Evolutionary conservation across 2,329 filamentous ascomycete genomes (phyloP).

Genomic region (Nemania diffusa): DNA sequence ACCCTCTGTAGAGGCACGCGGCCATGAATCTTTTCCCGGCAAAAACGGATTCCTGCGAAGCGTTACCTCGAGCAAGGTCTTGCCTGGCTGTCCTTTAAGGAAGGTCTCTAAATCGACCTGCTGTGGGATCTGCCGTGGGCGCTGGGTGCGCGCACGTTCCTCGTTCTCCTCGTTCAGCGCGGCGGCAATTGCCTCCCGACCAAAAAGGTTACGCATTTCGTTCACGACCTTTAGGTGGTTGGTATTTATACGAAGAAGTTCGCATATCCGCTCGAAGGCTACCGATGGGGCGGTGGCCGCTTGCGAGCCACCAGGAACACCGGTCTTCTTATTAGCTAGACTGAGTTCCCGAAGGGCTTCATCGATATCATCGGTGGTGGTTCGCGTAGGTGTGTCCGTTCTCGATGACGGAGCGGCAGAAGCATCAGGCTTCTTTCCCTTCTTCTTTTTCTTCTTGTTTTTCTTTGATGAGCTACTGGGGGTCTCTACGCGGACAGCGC

Average conservation of each 20-base stretch:
- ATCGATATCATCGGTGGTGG: slow-evolving; percentile 65
- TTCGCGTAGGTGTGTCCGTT: slow-evolving; percentile 32
- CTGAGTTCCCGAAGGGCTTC: slow-evolving; percentile 56
- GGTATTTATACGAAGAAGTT: slow-evolving; percentile 64
- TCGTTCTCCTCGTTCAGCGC: slow-evolving; percentile 62
- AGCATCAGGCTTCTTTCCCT: slow-evolving; percentile 46
- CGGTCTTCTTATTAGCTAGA: slow-evolving; percentile 38
- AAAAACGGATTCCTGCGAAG: slow-evolving; percentile 84
- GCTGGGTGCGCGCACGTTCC: slow-evolving; percentile 52
- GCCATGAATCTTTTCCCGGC: slow-evolving; percentile 89
- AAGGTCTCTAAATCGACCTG: slow-evolving; percentile 68
- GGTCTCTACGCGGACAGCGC: slow-evolving; percentile 31
- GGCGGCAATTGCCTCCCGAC: slow-evolving; percentile 66
- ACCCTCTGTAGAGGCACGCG: slow-evolving; percentile 79
- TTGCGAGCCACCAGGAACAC: slow-evolving; percentile 24
- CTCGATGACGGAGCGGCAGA: slow-evolving; percentile 22
- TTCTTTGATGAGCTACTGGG: slow-evolving; percentile 50
- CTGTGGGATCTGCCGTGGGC: slow-evolving; percentile 53
- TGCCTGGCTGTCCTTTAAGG: slow-evolving; percentile 65
- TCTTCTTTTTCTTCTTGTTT: slow-evolving; percentile 48
- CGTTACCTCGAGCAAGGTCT: slow-evolving; percentile 75
- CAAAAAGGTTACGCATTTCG: slow-evolving; percentile 80
- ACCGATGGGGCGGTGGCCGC: slow-evolving; percentile 25
- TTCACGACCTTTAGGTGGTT: slow-evolving; percentile 85
- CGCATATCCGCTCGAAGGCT: slow-evolving; percentile 51